Conservation (phyloP, 108 stramenopile species). For the Mayamaea pseudoterrestris region DNA sequence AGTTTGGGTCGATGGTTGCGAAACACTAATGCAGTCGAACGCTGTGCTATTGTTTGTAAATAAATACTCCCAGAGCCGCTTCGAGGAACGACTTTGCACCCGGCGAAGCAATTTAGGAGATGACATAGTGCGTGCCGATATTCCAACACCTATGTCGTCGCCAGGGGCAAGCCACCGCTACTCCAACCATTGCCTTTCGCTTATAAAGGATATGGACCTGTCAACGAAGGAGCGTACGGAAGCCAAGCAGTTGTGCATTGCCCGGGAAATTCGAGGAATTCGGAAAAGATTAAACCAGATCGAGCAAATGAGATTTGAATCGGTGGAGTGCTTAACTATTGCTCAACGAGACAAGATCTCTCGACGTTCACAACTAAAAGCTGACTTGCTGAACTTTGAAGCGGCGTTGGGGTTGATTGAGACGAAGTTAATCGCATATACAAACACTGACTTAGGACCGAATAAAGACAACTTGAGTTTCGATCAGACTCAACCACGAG, state of each 20-base stretch:
- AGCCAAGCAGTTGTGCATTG: background rate
- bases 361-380: conserved; percentile 22
- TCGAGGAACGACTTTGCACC: no score
- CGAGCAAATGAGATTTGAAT: conserved; percentile 8
- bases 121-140: no score
- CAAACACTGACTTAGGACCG: background rate
- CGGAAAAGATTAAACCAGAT: conserved; percentile 37
- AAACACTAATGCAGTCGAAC: background rate
- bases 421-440: no score
- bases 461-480: no score
- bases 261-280: conserved; percentile 31
- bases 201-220: conserved; percentile 20
- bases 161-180: no score
- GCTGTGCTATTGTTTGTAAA: background rate
- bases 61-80: no score
- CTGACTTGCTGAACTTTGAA: conserved; percentile 25
- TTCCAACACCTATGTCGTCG: no score
- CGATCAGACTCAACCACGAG: no score
- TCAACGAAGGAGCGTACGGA: conserved; percentile 11
- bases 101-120: no score
- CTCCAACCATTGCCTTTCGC: conserved; percentile 13
- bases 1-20: background rate
- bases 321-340: conserved; percentile 6
- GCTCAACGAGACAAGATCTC: conserved; percentile 35
- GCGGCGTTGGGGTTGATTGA: conserved; percentile 31